Evolutionary conservation across 495 filamentous ascomycete genomes (phyloP), one percentile per base, ranked within the genome.

Genomic region (Penicillium angulare): DNA sequence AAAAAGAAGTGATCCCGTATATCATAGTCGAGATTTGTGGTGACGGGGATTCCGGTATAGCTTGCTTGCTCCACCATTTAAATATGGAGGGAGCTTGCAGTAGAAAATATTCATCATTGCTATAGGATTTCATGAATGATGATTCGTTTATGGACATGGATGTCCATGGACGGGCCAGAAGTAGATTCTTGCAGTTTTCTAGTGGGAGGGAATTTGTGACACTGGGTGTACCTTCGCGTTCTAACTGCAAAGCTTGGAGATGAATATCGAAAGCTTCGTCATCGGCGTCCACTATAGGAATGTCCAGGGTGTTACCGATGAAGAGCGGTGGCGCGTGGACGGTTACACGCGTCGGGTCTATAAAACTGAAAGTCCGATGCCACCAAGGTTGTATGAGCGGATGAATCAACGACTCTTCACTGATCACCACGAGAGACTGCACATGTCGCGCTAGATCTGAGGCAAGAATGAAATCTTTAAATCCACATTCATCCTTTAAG

Each of bases 21-120:
- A 75, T 39, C 23, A 57, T 41, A 13, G n/a, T 20, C 2, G 58
- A 35, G 17, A 61, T 27, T 1, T 44, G 18, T 13, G 8, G 9
- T 6, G 47, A 35, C 3, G 27, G 42, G 7, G 15, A 9, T 43
- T 45, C 39, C 17, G 27, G 42, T 17, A 21, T 39, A 0, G 23
- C 36, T 7, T 57, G 44, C 22, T 52, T 26, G 1, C 47, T 43
- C 21, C 67, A 65, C 70, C 70, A 72, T 50, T 59, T 53, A 8
- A 76, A 49, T 3, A 73, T 13, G 0, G 72, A 76, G 5, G 72
- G 71, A 2, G 68, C 59, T 7, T 63, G 58, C 3, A 62, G 66
- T 13, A 70, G 52, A 29, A 74, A 76, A 36, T 76, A 76, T 47
- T 76, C 71, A 41, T 76, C 73, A 27, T 74, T 69, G 27, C 66